Conservation (phyloP, 495 filamentous ascomycete species). For the Xylaria sp. region DNA sequence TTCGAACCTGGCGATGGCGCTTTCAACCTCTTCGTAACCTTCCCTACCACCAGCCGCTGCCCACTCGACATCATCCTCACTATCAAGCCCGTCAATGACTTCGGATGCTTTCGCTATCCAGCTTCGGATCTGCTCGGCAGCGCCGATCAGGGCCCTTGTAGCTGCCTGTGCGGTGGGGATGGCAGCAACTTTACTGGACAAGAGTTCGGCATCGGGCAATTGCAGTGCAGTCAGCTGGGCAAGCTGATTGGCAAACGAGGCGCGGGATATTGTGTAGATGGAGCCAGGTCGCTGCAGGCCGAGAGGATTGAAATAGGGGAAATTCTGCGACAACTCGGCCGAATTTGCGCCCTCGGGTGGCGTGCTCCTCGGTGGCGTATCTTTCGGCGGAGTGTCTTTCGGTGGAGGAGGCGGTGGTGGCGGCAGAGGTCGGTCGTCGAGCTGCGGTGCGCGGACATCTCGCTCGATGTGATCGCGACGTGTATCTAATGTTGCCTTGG, state of each 20-base stretch:
- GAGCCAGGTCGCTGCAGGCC: slow-evolving; percentile 70
- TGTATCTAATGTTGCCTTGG: slow-evolving; percentile 61
- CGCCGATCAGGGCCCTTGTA: slow-evolving; percentile 74
- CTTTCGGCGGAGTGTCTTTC: too few species aligned
- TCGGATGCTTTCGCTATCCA: slow-evolving; percentile 93
- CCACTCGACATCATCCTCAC: slow-evolving; percentile 98
- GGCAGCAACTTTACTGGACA: slow-evolving; percentile 80
- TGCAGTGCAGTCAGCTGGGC: slow-evolving; percentile 80
- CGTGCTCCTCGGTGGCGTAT: slow-evolving; percentile 59
- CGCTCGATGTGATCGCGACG: slow-evolving; percentile 60
- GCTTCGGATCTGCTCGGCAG: slow-evolving; percentile 86
- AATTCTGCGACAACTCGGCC: slow-evolving; percentile 50
- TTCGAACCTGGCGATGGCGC: slow-evolving; percentile 84
- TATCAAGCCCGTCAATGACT: slow-evolving; percentile 82
- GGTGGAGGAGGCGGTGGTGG: slow-evolving; percentile 51
- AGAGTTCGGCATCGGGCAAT: slow-evolving; percentile 79
- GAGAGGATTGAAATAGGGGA: slow-evolving; percentile 59
- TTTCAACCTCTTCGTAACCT: slow-evolving; percentile 87
- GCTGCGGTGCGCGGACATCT: slow-evolving; percentile 40
- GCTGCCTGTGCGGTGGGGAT: slow-evolving; percentile 83
- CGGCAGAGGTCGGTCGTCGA: slow-evolving; percentile 46
- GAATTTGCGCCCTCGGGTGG: slow-evolving; percentile 46
- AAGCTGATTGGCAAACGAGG: slow-evolving; percentile 89
- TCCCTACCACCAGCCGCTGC: slow-evolving; percentile 91
- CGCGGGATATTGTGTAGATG: slow-evolving; percentile 86